These are phyloP conservation scores for Trichomonas vaginalis DNA, from an alignment of 208 protist genomes.

Conservation along the genomic window DNA sequence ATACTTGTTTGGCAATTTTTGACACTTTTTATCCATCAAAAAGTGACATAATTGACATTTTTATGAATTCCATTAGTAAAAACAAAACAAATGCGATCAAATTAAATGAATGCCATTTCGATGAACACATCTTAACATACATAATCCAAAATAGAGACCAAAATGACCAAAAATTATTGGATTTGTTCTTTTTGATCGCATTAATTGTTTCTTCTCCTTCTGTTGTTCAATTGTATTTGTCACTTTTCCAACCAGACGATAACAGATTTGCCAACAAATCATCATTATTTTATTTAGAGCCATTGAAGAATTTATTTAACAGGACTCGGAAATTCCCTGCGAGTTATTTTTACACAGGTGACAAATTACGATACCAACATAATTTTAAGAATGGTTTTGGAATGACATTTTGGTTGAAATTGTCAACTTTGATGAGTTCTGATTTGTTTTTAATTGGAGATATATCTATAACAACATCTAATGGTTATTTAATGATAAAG, in stretches of 20 bases:
- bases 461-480: not conserved
- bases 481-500: not conserved
- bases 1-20: not conserved
- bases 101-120: not conserved
- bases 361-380: not conserved
- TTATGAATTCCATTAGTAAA: not conserved
- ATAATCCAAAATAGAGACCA: not conserved
- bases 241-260: not conserved
- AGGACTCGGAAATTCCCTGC: not conserved
- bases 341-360: not conserved
- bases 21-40: not conserved
- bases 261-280: not conserved
- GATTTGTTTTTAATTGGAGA: not conserved
- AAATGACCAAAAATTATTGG: not conserved
- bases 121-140: not conserved
- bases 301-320: not conserved
- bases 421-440: not conserved
- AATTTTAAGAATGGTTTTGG: not conserved
- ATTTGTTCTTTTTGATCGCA: not conserved
- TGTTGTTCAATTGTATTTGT: not conserved
- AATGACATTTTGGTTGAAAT: not conserved
- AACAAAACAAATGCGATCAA: not conserved
- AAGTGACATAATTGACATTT: not conserved
- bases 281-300: not conserved
- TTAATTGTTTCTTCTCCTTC: not conserved